These are phyloP conservation scores for Penicillium argentinense DNA, from an alignment of 495 filamentous ascomycete genomes.

Conservation along the genomic window DNA sequence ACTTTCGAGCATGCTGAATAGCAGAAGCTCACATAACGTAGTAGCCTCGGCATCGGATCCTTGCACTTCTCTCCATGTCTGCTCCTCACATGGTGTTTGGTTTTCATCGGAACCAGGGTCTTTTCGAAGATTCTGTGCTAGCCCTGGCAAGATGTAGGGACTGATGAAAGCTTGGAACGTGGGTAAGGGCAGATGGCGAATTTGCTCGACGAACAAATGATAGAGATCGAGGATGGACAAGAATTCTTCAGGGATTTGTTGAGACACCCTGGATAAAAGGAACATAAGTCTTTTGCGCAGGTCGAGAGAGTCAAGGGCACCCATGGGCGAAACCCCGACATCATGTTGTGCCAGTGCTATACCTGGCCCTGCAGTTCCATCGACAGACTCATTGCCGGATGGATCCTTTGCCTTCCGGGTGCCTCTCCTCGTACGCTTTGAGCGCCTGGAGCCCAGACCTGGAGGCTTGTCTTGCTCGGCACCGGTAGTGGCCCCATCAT, in stretches of 20 bases:
- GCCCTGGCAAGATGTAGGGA: conserved; percentile 47
- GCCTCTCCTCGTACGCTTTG: conserved; percentile 37
- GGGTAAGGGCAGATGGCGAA: conserved; percentile 65
- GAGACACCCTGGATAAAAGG: conserved; percentile 51
- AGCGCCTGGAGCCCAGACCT: conserved; percentile 7
- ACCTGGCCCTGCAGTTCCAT: conserved; percentile 1
- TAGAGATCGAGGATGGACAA: conserved; percentile 59
- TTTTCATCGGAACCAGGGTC: neutral
- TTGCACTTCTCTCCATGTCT: neutral
- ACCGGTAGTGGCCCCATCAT: conserved; percentile 33
- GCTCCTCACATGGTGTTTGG: neutral
- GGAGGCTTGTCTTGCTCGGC: conserved; percentile 13
- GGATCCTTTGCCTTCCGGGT: conserved; percentile 26
- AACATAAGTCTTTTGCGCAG: conserved; percentile 64
- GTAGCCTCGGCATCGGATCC: conserved; percentile 43
- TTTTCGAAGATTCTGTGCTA: conserved; percentile 19
- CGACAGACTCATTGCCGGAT: conserved; percentile 1
- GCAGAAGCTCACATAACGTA: conserved; percentile 63
- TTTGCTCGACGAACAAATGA: conserved; percentile 61
- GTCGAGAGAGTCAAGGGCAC: conserved; percentile 58
- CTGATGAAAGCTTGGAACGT: conserved; percentile 73
- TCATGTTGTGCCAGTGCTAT: conserved; percentile 5
- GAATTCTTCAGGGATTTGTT: conserved; percentile 42
- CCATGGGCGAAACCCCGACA: conserved; percentile 36
- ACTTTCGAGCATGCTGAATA: conserved; percentile 60